These are phyloP conservation scores for Claviceps monticola DNA, from an alignment of 2,329 filamentous ascomycete species.

Conservation along the genomic window DNA sequence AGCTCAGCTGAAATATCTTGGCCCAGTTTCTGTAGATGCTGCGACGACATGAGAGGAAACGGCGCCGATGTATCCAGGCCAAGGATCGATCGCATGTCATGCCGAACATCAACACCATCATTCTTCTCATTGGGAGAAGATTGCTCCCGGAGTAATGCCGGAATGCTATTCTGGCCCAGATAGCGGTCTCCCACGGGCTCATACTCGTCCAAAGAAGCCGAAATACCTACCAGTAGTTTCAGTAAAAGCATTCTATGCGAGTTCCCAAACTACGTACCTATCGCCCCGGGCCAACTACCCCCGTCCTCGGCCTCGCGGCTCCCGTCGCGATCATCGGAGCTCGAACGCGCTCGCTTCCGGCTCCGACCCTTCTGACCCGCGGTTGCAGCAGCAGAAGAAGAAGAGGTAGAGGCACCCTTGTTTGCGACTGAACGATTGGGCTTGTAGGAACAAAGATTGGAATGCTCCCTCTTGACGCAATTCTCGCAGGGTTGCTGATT, in stretches of 20 bases:
- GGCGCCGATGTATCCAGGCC: slow-evolving; percentile 52
- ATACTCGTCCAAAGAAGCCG: slow-evolving; percentile 35
- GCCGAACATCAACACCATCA: slow-evolving; percentile 42
- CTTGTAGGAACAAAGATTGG: slow-evolving; percentile 52
- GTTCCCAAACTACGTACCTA: slow-evolving; percentile 17
- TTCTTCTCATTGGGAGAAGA: slow-evolving; percentile 37
- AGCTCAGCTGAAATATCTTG: slow-evolving; percentile 47
- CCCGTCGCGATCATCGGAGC: slow-evolving; percentile 18
- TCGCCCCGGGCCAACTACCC: slow-evolving; percentile 28
- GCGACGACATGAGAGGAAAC: slow-evolving; percentile 52
- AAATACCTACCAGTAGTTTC: slow-evolving; percentile 7
- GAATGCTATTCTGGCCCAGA: slow-evolving; percentile 54
- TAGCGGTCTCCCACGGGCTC: slow-evolving; percentile 45
- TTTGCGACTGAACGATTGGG: slow-evolving; percentile 36
- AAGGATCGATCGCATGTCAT: slow-evolving; percentile 52
- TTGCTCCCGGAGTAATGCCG: slow-evolving; percentile 49
- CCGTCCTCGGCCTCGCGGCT: slow-evolving; percentile 22
- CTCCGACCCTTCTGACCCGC: slow-evolving; percentile 10
- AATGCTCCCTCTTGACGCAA: slow-evolving; percentile 51
- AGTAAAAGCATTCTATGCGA: background rate
- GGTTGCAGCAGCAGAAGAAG: slow-evolving; percentile 8
- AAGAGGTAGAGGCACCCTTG: slow-evolving; percentile 17
- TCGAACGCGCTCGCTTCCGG: slow-evolving; percentile 23
- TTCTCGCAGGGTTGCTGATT: slow-evolving; percentile 57
- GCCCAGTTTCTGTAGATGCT: slow-evolving; percentile 45